Conservation (phyloP, 805 yeast genomes). For the Saturnispora zaruensis region DNA sequence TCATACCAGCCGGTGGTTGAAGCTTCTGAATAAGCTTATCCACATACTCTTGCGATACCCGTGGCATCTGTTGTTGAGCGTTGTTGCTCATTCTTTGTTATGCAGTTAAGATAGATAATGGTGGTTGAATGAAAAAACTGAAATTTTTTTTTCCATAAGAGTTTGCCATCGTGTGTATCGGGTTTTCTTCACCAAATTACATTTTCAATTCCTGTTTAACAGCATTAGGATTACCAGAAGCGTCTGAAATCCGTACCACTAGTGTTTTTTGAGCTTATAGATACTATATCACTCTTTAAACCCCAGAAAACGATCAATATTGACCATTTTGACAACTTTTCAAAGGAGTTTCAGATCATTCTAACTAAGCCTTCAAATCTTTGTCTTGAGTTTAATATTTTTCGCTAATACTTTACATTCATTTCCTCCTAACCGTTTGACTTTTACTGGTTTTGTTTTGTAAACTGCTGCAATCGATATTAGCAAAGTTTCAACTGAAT, state of each 20-base stretch:
- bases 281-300: background rate
- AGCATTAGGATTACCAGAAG: background rate
- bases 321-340: background rate
- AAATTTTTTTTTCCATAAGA: background rate
- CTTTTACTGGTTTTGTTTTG: background rate
- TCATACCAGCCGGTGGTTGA: conserved; percentile 29
- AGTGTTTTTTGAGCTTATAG: background rate
- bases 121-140: background rate
- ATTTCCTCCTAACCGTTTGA: background rate
- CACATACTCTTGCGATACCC: conserved; percentile 20
- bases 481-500: background rate
- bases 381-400: background rate
- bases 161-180: background rate
- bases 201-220: background rate
- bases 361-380: background rate
- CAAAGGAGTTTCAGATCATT: background rate
- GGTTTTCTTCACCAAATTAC: background rate
- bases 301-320: background rate
- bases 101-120: background rate
- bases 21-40: conserved; percentile 24
- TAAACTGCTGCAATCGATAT: background rate
- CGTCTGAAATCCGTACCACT: background rate
- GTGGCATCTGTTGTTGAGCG: conserved; percentile 15
- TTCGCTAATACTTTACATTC: background rate
- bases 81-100: background rate